Conservation (phyloP, 2,329 filamentous ascomycete genomes). For the Calonectria pauciramosa region DNA sequence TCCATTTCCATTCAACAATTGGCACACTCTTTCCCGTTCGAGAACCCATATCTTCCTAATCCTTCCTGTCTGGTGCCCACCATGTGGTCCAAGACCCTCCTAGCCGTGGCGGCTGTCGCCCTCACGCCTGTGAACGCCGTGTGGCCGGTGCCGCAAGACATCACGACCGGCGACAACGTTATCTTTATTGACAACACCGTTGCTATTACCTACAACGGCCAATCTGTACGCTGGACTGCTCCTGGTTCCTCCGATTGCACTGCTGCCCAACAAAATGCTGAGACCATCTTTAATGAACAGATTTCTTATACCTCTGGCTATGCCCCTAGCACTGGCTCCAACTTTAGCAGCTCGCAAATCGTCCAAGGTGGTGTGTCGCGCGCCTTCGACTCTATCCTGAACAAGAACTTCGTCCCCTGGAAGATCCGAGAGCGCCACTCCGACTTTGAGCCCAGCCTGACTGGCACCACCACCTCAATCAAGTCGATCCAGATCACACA, state of each 20-base stretch:
- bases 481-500: conserved; percentile 74
- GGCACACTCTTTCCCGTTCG: neutral
- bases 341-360: conserved; percentile 65
- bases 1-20: neutral
- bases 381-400: conserved; percentile 74
- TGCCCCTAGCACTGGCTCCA: conserved; percentile 52
- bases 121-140: conserved; percentile 63
- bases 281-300: conserved; percentile 56
- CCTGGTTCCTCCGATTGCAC: conserved; percentile 42
- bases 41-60: neutral
- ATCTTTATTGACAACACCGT: conserved; percentile 68
- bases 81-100: conserved; percentile 50
- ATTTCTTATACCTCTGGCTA: conserved; percentile 63
- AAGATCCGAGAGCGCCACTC: conserved; percentile 77
- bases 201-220: conserved; percentile 71
- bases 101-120: conserved; percentile 57
- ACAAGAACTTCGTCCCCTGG: conserved; percentile 81
- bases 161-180: conserved; percentile 64
- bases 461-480: conserved; percentile 60
- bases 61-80: conserved; percentile 9
- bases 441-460: conserved; percentile 72
- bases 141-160: conserved; percentile 69
- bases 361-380: conserved; percentile 71
- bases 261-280: conserved; percentile 42
- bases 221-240: conserved; percentile 64